Conservation (phyloP, 768 basidiomycete genomes). For the Suillus decipiens region DNA sequence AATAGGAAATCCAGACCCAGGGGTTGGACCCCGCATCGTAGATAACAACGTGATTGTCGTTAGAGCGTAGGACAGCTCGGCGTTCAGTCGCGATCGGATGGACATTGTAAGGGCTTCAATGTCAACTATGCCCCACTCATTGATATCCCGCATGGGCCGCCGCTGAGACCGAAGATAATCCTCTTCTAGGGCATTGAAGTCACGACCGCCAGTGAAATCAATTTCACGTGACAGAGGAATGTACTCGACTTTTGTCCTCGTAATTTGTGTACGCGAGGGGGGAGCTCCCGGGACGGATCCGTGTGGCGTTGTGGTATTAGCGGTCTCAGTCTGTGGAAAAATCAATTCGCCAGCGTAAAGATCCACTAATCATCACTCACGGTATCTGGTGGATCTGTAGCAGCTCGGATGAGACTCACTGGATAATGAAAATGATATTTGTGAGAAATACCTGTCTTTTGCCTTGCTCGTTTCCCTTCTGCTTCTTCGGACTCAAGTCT, state of each 20-base stretch:
- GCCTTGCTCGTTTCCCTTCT: slow-evolving; percentile 68
- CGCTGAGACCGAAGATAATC: slow-evolving; percentile 55
- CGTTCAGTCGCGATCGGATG: slow-evolving; percentile 78
- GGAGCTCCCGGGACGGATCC: slow-evolving; percentile 32
- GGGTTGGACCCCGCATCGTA: slow-evolving; percentile 67
- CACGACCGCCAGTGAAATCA: slow-evolving; percentile 79
- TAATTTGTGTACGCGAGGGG: slow-evolving; percentile 49
- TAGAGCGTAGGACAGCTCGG: slow-evolving; percentile 87
- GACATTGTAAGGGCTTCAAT: slow-evolving; percentile 94
- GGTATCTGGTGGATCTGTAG: slow-evolving; percentile 49
- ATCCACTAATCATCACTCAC: slow-evolving; percentile 38
- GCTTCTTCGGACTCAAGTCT: slow-evolving; percentile 67
- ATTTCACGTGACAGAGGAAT: slow-evolving; percentile 76
- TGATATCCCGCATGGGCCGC: slow-evolving; percentile 67
- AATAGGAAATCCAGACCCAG: slow-evolving; percentile 67
- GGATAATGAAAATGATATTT: slow-evolving; percentile 24
- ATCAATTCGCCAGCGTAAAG: slow-evolving; percentile 10
- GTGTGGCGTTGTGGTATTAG: slow-evolving; percentile 15
- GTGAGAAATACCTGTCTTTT: slow-evolving; percentile 61
- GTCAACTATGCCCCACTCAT: slow-evolving; percentile 88
- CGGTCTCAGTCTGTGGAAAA: slow-evolving; percentile 3
- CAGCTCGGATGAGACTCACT: slow-evolving; percentile 30
- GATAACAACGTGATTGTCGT: slow-evolving; percentile 84
- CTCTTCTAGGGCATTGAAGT: slow-evolving; percentile 64
- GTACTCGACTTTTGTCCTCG: slow-evolving; percentile 86